Evolutionary conservation across 768 basidiomycete species (phyloP), one percentile per base, ranked within the genome.

Genomic region (Tulasnella sp.): DNA sequence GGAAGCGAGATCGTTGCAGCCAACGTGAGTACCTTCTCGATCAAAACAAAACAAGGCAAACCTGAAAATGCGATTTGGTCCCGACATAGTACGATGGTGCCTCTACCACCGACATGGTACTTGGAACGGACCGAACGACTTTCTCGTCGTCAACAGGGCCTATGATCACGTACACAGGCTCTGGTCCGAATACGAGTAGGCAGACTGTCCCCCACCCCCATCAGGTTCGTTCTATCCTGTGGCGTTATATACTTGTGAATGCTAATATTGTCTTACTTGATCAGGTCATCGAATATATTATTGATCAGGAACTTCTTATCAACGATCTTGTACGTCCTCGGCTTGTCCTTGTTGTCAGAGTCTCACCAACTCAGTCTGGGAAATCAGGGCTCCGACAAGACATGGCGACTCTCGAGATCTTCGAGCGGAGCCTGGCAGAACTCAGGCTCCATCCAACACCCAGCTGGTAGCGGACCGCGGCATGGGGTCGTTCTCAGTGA

Each of bases 391-490:
- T 79, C 82, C 12, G 83, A 83, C 73, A 79, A 81, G 31, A 78
- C 81, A 44, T 82, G 83, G 82, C 72, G 83, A 46, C 78, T 83
- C 28, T 58, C 77, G 12, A 81, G 73, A 16, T 75, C 77, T 6
- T 41, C 54, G 24, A 74, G 31, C 4, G 78, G 46, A 44, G 73
- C 44, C 9, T 83, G 81, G 81, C 44, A 72, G 40, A 74, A 75
- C 22, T 72, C 60, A 34, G 83, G 78, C 16, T 72, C 37, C 3
- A 80, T 83, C 73, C 60, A 24, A 20, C 81, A 76, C 46, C 80
- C 72, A 31, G 72, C 78, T 54, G 82, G 82, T 46, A 82, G 80
- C 41, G 83, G 82, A 9, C 83, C 83, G 6, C 72, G 83, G 1
- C 83, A 83, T 74, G 72, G 69, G 6, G 82, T 81, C 31, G 78